Base-by-base conservation (phyloP, 2,329 filamentous ascomycete genomes). In the Cordyceps militaris region DNA sequence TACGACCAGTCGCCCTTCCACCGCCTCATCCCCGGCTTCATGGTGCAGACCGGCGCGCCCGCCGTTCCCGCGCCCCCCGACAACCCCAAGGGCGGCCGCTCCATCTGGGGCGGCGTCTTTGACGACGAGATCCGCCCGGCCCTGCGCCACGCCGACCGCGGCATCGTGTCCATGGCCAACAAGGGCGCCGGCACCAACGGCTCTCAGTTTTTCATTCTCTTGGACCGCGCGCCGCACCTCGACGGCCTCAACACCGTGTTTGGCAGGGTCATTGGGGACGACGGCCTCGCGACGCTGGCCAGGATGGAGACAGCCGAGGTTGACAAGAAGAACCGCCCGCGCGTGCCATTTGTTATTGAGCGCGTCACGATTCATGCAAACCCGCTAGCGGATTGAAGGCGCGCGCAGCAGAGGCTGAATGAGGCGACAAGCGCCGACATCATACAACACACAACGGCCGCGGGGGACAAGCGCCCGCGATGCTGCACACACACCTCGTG, bases 171-270 rank as follows among this genome's bases (percentile, higher is more conserved):
- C 64, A 91, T 91, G 88, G 88, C 88, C 16, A 91, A 91, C 72
- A 88, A 87, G 66, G 87, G 88, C 0, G 84, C 85, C 1, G 80
- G 79, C 24, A 88, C 86, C 43, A 91, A 91, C 67, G 87, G 85
- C 16, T 87, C 83, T 50, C 89, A 95, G 69, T 95, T 94, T 74
- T 95, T 92, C 70, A 77, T 94, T 60, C 84, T 86, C 1, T 87
- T 91, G 64, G 87, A 87, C 60, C 84, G 88, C 63, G 88, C 89
- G 26, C 82, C 88, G 38, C 90, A 94, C 73, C 76, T 95, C 43
- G 90, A 94, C 69, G 89, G 89, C 4, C 82, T 90, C 69, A 94
- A 94, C 68, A 92, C 89, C 0, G 86, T 93, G 2, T 93, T 95
- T 72, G 89, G 89, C 11, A 85, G 86, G 69, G 77, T 93, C 34